Evolutionary conservation across 2,329 filamentous ascomycete genomes (phyloP).

Genomic region (Blastomyces parvus): DNA sequence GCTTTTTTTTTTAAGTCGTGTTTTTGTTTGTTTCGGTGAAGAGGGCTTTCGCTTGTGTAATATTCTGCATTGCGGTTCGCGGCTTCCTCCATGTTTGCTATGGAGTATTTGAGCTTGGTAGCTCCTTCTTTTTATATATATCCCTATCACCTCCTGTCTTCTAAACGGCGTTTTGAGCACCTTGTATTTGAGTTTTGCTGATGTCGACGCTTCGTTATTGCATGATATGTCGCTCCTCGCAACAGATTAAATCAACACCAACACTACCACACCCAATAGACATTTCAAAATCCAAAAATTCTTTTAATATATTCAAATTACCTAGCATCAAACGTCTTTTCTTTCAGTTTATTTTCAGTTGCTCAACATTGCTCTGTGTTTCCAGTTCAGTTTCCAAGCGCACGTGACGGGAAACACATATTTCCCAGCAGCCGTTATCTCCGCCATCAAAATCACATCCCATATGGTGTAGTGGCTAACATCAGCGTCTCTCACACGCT

Average conservation of each 20-base stretch:
- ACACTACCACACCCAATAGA: too few species aligned
- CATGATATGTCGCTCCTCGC: background rate
- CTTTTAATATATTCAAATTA: too few species aligned
- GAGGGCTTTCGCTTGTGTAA: background rate
- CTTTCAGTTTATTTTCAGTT: too few species aligned
- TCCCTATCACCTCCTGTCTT: background rate
- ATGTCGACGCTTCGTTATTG: background rate
- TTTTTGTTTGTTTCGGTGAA: background rate
- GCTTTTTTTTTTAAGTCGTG: too few species aligned
- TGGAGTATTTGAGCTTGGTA: background rate
- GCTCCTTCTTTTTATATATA: background rate
- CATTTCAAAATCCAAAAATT: too few species aligned
- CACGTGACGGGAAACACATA: background rate
- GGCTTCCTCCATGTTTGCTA: background rate
- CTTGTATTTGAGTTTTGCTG: background rate
- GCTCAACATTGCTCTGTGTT: too few species aligned
- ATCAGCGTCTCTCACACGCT: too few species aligned
- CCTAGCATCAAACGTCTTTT: too few species aligned
- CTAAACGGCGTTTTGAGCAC: background rate
- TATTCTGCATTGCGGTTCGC: background rate
- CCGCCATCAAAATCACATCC: conserved; percentile 4
- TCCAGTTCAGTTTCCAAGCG: too few species aligned
- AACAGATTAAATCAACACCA: too few species aligned
- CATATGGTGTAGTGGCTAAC: conserved; percentile 17
- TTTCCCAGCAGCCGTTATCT: background rate